Conservation (phyloP, 2,329 filamentous ascomycete genomes). For the Fonsecaea erecta region DNA sequence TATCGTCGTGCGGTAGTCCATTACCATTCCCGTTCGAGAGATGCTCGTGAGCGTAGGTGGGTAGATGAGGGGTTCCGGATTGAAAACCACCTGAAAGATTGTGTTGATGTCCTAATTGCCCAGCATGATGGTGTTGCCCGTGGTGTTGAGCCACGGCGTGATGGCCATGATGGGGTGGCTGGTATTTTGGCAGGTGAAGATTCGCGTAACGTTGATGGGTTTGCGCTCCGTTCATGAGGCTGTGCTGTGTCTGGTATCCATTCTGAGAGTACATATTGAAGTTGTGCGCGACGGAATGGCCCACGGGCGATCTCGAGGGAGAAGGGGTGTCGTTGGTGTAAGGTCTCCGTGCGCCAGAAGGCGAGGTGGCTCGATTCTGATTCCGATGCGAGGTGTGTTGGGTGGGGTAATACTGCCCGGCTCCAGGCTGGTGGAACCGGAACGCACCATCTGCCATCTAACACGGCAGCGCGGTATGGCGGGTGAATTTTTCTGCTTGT, state of each 20-base stretch:
- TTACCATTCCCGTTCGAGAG: constrained; percentile 64
- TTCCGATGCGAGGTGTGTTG: constrained; percentile 52
- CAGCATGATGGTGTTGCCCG: constrained; percentile 44
- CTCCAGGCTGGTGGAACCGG: constrained; percentile 60
- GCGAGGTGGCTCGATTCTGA: constrained; percentile 52
- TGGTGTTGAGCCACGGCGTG: constrained; percentile 50
- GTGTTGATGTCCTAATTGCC: constrained; percentile 54
- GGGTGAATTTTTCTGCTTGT: constrained; percentile 6
- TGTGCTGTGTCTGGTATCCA: constrained; percentile 54
- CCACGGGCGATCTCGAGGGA: constrained; percentile 53
- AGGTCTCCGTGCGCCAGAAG: constrained; percentile 49
- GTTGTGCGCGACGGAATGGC: constrained; percentile 49
- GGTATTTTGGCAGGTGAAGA: constrained; percentile 55
- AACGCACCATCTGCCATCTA: constrained; percentile 62
- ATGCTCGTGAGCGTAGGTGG: constrained; percentile 52
- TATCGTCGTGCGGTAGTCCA: constrained; percentile 58
- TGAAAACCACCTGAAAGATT: constrained; percentile 55
- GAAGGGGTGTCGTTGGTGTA: constrained; percentile 54
- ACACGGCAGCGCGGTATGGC: constrained; percentile 45
- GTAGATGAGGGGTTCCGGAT: constrained; percentile 61
- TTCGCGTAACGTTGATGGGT: constrained; percentile 53
- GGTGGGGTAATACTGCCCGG: constrained; percentile 56
- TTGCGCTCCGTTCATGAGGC: constrained; percentile 57
- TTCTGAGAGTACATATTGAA: constrained; percentile 55
- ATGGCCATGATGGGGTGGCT: constrained; percentile 52